phyloP scores from a whole-genome alignment of 2,329 filamentous ascomycete genomes.

The Huntiella moniliformis region DNA sequence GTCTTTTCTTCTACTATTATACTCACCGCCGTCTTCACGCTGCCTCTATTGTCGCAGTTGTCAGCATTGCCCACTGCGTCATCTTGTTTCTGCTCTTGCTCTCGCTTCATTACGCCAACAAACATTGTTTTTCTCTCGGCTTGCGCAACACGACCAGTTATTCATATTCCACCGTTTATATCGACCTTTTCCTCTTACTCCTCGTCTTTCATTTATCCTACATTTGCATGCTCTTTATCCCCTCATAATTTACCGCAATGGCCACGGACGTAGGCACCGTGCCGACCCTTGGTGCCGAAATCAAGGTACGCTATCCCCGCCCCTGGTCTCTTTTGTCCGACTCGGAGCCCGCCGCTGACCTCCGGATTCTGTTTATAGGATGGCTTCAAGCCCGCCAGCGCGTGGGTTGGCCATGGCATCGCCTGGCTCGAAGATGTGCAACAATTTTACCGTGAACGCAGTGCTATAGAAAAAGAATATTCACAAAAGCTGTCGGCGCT shows the following conservation, averaged over 20 bases:
- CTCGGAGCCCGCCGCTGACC: no score
- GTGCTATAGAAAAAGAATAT: constrained; percentile 92
- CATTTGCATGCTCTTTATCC: constrained; percentile 7
- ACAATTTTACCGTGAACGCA: constrained; percentile 89
- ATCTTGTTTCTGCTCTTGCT: no score
- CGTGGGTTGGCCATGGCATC: constrained; percentile 79
- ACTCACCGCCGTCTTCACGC: no score
- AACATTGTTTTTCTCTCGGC: no score
- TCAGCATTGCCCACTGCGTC: no score
- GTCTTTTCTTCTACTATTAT: no score
- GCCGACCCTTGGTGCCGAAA: constrained; percentile 79
- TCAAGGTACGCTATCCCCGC: constrained; percentile 51
- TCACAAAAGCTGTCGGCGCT: constrained; percentile 68
- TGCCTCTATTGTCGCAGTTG: no score
- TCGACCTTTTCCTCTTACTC: constrained; percentile 5
- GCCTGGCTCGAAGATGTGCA: constrained; percentile 93
- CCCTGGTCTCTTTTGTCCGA: background rate
- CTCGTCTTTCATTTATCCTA: background rate
- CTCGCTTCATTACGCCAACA: no score
- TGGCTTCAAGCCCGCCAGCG: constrained; percentile 87
- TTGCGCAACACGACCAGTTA: constrained; percentile 1
- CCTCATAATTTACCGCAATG: constrained; percentile 31
- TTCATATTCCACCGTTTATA: constrained; percentile 2
- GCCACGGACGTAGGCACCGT: constrained; percentile 55
- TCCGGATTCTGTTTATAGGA: constrained; percentile 37